Percentiles rank a stretch among this genome's conserved stretches.
These are phyloP conservation scores for Dichotomopilus funicola DNA, from an alignment of 2,329 filamentous ascomycete species.

Conservation along the genomic window DNA sequence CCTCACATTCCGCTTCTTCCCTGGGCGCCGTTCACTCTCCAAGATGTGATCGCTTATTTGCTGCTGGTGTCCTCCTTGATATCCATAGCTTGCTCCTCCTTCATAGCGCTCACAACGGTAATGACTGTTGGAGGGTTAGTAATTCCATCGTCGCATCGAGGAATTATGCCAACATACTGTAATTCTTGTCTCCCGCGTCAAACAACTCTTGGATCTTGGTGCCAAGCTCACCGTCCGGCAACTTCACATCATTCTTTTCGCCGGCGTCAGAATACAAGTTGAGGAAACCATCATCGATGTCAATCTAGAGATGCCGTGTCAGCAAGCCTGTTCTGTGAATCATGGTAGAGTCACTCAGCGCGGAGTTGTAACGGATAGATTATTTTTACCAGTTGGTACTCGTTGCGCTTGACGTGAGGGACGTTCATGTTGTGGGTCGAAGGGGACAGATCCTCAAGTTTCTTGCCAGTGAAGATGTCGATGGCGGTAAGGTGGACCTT, in stretches of 20 bases:
- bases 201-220: constrained; percentile 76
- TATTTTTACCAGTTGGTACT: constrained; percentile 84
- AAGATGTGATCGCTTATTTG: constrained; percentile 24
- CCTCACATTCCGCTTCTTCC: constrained; percentile 2
- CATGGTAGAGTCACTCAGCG: too few species aligned
- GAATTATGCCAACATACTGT: constrained; percentile 58
- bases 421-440: constrained; percentile 99
- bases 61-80: constrained; percentile 75
- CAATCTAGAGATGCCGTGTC: constrained; percentile 53
- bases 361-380: too few species aligned
- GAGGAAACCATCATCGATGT: constrained; percentile 92
- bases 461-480: constrained; percentile 99
- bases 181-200: constrained; percentile 89
- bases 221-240: constrained; percentile 84
- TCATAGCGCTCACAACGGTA: constrained; percentile 91
- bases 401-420: constrained; percentile 81
- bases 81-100: constrained; percentile 86
- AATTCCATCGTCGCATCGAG: not conserved
- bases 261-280: constrained; percentile 85
- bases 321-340: not conserved
- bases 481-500: constrained; percentile 98
- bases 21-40: not conserved
- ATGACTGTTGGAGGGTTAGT: constrained; percentile 55
- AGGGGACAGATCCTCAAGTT: constrained; percentile 97
- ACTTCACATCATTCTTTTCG: constrained; percentile 91